These are phyloP conservation scores for Xylariaceae sp. DNA, from an alignment of 2,329 filamentous ascomycete genomes.

Conservation along the genomic window DNA sequence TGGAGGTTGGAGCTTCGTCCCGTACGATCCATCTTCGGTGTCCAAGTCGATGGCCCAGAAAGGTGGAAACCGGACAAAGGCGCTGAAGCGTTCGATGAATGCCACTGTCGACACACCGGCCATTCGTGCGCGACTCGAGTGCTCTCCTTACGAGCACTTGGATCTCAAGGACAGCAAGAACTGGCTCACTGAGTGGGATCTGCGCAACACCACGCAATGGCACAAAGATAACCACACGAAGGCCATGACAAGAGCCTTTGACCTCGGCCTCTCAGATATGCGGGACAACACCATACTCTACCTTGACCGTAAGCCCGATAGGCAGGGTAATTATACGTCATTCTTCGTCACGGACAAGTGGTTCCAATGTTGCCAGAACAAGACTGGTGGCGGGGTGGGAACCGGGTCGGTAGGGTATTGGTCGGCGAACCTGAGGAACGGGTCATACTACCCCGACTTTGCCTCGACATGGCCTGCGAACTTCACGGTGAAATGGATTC, in stretches of 20 bases:
- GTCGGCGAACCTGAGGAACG: slow-evolving; percentile 9
- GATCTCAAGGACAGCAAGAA: slow-evolving; percentile 1
- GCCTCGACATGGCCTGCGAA: slow-evolving; percentile 7
- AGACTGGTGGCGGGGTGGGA: slow-evolving; percentile 6
- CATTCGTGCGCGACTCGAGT: slow-evolving; percentile 14
- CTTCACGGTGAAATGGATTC: slow-evolving; percentile 19
- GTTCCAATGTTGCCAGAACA: slow-evolving; percentile 15
- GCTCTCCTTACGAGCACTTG: slow-evolving; percentile 11
- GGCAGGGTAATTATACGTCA: slow-evolving; percentile 4
- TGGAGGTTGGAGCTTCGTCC: slow-evolving; percentile 16
- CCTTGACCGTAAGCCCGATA: background rate
- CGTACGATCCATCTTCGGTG: slow-evolving; percentile 2
- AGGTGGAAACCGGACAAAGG: slow-evolving; percentile 5
- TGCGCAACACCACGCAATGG: slow-evolving; percentile 9
- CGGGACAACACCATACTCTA: slow-evolving; percentile 1
- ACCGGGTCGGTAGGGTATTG: slow-evolving; percentile 15
- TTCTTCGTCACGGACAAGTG: slow-evolving; percentile 13
- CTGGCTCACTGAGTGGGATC: slow-evolving; percentile 16
- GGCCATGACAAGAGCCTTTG: slow-evolving; percentile 9
- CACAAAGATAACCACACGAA: slow-evolving; percentile 1
- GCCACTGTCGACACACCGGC: slow-evolving; percentile 11
- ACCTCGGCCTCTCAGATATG: slow-evolving; percentile 6
- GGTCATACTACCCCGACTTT: slow-evolving; percentile 5
- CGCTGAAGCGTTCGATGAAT: background rate
- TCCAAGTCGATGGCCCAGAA: slow-evolving; percentile 2